Evolutionary conservation across 2,329 filamentous ascomycete species (phyloP), one percentile per base, ranked within the genome.

Genomic region (Dryadomyces quercivorus): DNA sequence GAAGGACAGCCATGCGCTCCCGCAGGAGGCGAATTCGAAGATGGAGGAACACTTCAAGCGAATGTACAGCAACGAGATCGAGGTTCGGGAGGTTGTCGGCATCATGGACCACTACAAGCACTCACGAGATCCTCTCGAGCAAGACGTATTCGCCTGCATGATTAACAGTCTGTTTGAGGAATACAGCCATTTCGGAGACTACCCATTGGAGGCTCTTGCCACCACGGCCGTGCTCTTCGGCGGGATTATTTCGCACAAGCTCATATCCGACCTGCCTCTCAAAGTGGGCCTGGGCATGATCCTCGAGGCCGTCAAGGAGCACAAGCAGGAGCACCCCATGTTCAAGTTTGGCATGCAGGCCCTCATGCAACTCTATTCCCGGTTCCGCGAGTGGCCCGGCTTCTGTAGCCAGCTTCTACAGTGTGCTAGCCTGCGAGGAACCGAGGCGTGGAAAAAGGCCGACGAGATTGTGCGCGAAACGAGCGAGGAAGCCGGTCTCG

Each of bases 41-140:
- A 98, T 98, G 93, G 91, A 97, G 64, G 89, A 96, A 61, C 85
- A 95, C 59, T 98, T 96, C 68, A 96, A 95, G 69, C 88, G 88
- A 64, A 97, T 98, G 91, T 98, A 98, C 66, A 87, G 88, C 60
- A 86, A 88, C 60, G 89, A 96, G 61, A 82, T 91, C 20, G 85
- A 92, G 59, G 87, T 96, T 18, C 82, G 88, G 54, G 82, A 88
- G 54, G 87, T 98, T 59, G 86, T 98, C 52, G 84, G 87, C 58
- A 81, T 89, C 43, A 80, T 98, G 63, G 84, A 89, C 59, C 79
- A 81, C 55, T 95, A 95, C 72, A 97, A 98, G 67, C 83, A 83
- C 55, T 97, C 94, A 0, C 81, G 82, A 50, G 86, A 93, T 57
- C 78, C 88, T 1, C 73, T 85, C 16, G 89, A 96, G 57, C 93